A percentile compares a stretch with the other conserved stretches of the same genome.
phyloP scores from a whole-genome alignment of 129 eudicot genomes.

The Pittosporum tobira region DNA sequence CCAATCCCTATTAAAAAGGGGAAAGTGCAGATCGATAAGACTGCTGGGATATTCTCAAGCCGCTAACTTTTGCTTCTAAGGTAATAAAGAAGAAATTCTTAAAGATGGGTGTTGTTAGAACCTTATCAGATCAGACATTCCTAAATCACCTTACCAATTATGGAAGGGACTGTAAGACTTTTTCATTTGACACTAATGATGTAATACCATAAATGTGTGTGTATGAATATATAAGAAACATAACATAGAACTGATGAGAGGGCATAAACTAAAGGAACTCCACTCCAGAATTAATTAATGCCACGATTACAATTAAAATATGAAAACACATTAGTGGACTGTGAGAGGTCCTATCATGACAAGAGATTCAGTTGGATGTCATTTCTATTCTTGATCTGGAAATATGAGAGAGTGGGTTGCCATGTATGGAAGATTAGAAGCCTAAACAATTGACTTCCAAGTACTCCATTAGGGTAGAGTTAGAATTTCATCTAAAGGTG shows the following conservation, averaged over 20 bases:
- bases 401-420: background rate
- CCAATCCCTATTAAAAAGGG: background rate
- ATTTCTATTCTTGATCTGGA: background rate
- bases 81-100: background rate
- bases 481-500: too few relatives aligned
- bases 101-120: constrained; percentile 1
- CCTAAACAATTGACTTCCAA: too few relatives aligned
- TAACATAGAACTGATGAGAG: background rate
- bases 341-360: constrained; percentile 1
- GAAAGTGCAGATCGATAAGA: background rate
- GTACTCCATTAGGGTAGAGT: too few relatives aligned
- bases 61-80: background rate
- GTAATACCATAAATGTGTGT: too few relatives aligned
- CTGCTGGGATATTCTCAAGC: background rate
- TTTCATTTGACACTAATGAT: too few relatives aligned
- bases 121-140: background rate
- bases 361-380: constrained; percentile 1
- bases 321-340: background rate
- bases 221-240: too few relatives aligned
- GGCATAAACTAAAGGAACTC: constrained; percentile 4
- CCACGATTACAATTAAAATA: background rate
- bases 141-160: background rate
- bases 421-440: background rate
- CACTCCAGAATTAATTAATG: constrained; percentile 1
- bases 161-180: background rate